Base-by-base conservation (phyloP, 1,139 yeast genomes). In the Suhomyces guaymorum region DNA sequence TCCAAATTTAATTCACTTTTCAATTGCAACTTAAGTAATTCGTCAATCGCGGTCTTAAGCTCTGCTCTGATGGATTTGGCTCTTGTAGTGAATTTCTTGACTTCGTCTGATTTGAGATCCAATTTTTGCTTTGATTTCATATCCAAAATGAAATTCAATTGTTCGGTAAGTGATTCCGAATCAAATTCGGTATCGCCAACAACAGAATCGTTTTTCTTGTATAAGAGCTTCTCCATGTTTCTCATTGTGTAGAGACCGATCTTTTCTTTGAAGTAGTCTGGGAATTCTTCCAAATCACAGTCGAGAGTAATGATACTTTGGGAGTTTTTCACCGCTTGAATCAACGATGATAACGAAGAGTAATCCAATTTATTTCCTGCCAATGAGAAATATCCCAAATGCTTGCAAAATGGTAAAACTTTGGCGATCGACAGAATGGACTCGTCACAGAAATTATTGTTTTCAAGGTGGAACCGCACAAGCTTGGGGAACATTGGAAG, bases 161-260 rank as follows among this genome's bases (percentile, higher is more conserved):
- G 69, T 32, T 59, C 67, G 0, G 75, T 62, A 21, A 70, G 56
- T 1, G 70, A 52, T 17, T 43, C 48, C 7, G 42, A 34, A 18
- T 45, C 44, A 14, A 33, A 26, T 3, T 16, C 19, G 53, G 75
- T 78, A 30, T 48, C 35, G 31, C 36, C 26, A 37, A 33, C 35
- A 8, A 33, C 35, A 8, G 42, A 28, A 7, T 31, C 35, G 11
- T 40, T 41, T 28, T 39, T 37, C 24, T 39, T 32, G 27, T 45
- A 38, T 41, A 69, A 52, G 24, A 64, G 43, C 22, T 56, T 62
- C 49, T 83, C 88, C 80, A 82, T 78, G 52, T 84, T 83, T 49
- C 80, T 73, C 79, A 84, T 81, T 2, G 86, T 73, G 48, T 80
- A 78, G 25, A 83, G 59, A 1, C 88, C 85, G 33, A 82, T 68